Conservation (phyloP, 2,329 filamentous ascomycete genomes). For the Phialocephala subalpina region DNA sequence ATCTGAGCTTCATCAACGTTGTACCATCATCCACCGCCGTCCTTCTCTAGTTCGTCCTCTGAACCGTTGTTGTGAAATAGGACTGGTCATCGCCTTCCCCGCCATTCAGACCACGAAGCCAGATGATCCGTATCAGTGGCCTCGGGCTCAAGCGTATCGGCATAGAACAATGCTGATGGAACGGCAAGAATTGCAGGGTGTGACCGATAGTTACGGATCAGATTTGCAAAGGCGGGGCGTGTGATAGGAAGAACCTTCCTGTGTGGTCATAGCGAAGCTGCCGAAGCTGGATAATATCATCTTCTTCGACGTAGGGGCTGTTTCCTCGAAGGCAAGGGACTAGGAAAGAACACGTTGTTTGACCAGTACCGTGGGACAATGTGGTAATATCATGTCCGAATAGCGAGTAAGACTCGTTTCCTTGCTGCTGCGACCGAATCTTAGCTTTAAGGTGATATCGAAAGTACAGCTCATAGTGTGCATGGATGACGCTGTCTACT, state of each 20-base stretch:
- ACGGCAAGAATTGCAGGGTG: conserved; percentile 37
- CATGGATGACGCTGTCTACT: not conserved
- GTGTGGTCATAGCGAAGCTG: too few species aligned
- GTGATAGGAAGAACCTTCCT: conserved; percentile 24
- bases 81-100: conserved; percentile 30
- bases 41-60: conserved; percentile 25
- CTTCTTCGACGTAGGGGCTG: too few species aligned
- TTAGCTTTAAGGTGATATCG: not conserved
- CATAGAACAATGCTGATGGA: conserved; percentile 22
- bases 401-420: too few species aligned
- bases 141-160: too few species aligned
- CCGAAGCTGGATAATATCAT: too few species aligned
- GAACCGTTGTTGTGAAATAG: conserved; percentile 30
- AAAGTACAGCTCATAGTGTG: conserved; percentile 11
- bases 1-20: too few species aligned
- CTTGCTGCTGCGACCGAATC: too few species aligned
- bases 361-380: too few species aligned
- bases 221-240: conserved; percentile 33
- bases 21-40: too few species aligned
- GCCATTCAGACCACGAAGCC: conserved; percentile 28
- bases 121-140: conserved; percentile 27
- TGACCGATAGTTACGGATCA: conserved; percentile 35
- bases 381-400: too few species aligned
- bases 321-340: too few species aligned
- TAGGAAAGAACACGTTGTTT: too few species aligned